These are phyloP conservation scores for Colletotrichum somersetense DNA, from an alignment of 2,329 filamentous ascomycete genomes.

Conservation along the genomic window DNA sequence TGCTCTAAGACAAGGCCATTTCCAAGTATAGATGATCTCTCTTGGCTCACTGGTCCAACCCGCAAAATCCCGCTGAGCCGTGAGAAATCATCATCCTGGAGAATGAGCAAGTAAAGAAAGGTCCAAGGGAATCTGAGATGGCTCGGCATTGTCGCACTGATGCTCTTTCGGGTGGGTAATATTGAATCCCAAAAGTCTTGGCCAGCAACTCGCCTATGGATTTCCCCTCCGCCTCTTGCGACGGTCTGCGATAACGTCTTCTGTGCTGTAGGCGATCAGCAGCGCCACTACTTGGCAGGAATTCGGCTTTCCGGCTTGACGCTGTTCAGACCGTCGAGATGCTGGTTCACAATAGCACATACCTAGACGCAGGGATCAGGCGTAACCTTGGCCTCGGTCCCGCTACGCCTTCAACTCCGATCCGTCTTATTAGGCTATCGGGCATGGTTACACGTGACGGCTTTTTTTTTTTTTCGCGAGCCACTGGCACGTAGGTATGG, in stretches of 20 bases:
- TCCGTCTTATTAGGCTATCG: conserved; percentile 24
- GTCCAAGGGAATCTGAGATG: conserved; percentile 13
- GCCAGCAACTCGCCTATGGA: conserved; percentile 11
- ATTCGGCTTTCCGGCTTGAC: background rate
- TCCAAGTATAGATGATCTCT: conserved; percentile 36
- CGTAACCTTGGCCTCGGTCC: conserved; percentile 13
- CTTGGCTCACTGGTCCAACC: conserved; percentile 29
- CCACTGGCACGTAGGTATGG: conserved; percentile 21
- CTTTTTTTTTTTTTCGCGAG: background rate
- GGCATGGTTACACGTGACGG: conserved; percentile 24
- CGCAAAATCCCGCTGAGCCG: conserved; percentile 35
- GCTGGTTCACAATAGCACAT: conserved; percentile 19
- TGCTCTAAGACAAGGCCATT: conserved; percentile 31
- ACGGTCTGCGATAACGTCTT: conserved; percentile 1
- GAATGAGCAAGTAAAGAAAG: conserved; percentile 26
- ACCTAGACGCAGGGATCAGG: conserved; percentile 23
- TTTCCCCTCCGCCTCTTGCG: conserved; percentile 7
- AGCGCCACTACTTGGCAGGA: background rate
- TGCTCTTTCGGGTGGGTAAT: conserved; percentile 13
- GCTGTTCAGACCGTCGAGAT: conserved; percentile 3
- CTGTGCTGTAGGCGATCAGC: conserved; percentile 16
- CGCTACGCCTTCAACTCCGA: conserved; percentile 28
- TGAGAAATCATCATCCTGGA: conserved; percentile 18
- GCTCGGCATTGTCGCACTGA: conserved; percentile 21
- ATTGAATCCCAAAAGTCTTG: conserved; percentile 29